Conservation (phyloP, 768 basidiomycete species). For the Daedaleopsis sinensis region DNA sequence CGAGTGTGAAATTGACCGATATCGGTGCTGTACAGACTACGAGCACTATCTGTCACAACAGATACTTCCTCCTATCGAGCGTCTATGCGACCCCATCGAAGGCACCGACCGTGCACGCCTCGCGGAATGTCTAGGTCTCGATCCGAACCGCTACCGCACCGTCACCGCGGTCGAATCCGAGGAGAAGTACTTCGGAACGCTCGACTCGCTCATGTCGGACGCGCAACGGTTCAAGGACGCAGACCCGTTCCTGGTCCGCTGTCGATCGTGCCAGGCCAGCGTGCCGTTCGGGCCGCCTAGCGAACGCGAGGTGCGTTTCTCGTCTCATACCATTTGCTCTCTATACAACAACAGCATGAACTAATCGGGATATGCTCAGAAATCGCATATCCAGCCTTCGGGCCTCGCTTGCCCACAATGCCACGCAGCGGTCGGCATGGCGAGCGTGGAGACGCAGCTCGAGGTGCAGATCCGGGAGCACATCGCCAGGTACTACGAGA, state of each 20-base stretch:
- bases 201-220: slow-evolving; percentile 91
- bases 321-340: not conserved
- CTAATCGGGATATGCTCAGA: slow-evolving; percentile 41
- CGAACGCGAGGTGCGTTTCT: slow-evolving; percentile 54
- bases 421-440: slow-evolving; percentile 47
- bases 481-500: slow-evolving; percentile 84
- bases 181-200: slow-evolving; percentile 71
- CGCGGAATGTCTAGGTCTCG: slow-evolving; percentile 87
- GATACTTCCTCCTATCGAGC: slow-evolving; percentile 91
- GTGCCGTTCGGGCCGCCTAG: slow-evolving; percentile 60
- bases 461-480: slow-evolving; percentile 82
- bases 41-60: slow-evolving; percentile 92
- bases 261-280: slow-evolving; percentile 70
- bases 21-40: slow-evolving; percentile 58
- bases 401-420: slow-evolving; percentile 80
- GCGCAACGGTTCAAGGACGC: slow-evolving; percentile 83
- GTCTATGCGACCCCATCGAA: slow-evolving; percentile 94
- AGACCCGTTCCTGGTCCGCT: slow-evolving; percentile 71
- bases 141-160: slow-evolving; percentile 57
- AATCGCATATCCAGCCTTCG: slow-evolving; percentile 61
- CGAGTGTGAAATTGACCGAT: not conserved
- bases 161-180: slow-evolving; percentile 45
- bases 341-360: not conserved
- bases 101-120: slow-evolving; percentile 91
- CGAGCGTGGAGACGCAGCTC: slow-evolving; percentile 81